Evolutionary conservation across 2,329 filamentous ascomycete species (phyloP).

Genomic region (Pseudogymnoascus sp.): DNA sequence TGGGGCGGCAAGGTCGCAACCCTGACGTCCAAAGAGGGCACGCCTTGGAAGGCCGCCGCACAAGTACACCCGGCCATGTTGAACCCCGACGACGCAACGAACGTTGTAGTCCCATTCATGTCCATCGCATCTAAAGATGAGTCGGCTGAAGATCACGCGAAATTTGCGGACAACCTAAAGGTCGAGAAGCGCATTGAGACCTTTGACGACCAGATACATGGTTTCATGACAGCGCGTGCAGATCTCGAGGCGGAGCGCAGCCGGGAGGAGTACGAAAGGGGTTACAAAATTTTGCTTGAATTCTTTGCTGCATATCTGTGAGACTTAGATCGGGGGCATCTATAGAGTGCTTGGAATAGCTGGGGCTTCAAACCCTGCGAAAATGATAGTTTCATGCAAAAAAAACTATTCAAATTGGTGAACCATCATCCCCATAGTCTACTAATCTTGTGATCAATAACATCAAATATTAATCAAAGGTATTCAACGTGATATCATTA

Average conservation of each 20-base stretch:
- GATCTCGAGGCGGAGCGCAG: constrained; percentile 39
- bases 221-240: constrained; percentile 51
- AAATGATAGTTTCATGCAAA: not conserved
- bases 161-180: constrained; percentile 37
- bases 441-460: not conserved
- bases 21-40: constrained; percentile 15
- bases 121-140: constrained; percentile 45
- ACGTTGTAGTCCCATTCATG: constrained; percentile 40
- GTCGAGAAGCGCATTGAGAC: constrained; percentile 41
- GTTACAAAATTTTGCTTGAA: constrained; percentile 38
- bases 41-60: constrained; percentile 20
- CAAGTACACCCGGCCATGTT: constrained; percentile 24
- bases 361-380: not conserved
- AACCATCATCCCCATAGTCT: not conserved
- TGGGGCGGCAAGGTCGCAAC: constrained; percentile 29
- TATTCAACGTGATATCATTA: not conserved
- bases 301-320: constrained; percentile 38
- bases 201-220: constrained; percentile 45
- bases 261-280: constrained; percentile 41
- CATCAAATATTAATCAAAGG: not conserved
- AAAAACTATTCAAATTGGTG: not conserved
- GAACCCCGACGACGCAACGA: constrained; percentile 34
- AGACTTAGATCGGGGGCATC: not conserved
- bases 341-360: not conserved
- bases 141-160: constrained; percentile 35